Evolutionary conservation across 805 yeast genomes (phyloP).

Genomic region (Isabelozyma rhagii): DNA sequence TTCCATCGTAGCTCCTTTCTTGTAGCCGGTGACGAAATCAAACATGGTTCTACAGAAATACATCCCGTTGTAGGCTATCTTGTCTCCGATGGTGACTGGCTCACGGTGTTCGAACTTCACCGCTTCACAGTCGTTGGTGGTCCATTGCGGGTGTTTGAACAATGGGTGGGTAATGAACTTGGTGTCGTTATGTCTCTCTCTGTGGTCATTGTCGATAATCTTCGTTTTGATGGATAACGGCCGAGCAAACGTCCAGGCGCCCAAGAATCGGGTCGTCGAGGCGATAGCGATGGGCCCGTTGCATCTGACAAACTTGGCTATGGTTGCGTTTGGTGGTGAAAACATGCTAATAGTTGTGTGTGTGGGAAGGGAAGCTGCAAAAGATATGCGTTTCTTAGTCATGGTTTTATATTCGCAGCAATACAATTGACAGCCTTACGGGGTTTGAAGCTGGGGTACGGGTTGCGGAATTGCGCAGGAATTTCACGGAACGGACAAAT

Average conservation of each 20-base stretch:
- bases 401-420: too few species aligned
- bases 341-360: too few species aligned
- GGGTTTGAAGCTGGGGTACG: too few species aligned
- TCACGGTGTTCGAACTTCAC: constrained; percentile 51
- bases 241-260: not conserved
- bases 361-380: too few species aligned
- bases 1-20: constrained; percentile 44
- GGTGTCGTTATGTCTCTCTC: constrained; percentile 26
- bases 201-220: constrained; percentile 16
- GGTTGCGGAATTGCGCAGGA: too few species aligned
- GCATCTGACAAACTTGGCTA: not conserved
- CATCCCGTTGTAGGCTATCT: constrained; percentile 48
- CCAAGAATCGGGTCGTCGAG: not conserved
- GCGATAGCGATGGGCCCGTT: not conserved
- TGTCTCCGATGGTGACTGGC: constrained; percentile 48
- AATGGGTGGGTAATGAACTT: constrained; percentile 37
- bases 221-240: constrained; percentile 12
- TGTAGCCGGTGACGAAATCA: constrained; percentile 64
- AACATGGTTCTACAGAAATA: constrained; percentile 46
- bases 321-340: too few species aligned
- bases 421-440: too few species aligned
- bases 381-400: too few species aligned
- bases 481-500: too few species aligned
- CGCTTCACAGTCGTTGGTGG: constrained; percentile 26
- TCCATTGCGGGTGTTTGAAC: constrained; percentile 34